These are phyloP conservation scores for Aristolochia contorta DNA, from an alignment of 164 flowering plant species.

Conservation along the genomic window DNA sequence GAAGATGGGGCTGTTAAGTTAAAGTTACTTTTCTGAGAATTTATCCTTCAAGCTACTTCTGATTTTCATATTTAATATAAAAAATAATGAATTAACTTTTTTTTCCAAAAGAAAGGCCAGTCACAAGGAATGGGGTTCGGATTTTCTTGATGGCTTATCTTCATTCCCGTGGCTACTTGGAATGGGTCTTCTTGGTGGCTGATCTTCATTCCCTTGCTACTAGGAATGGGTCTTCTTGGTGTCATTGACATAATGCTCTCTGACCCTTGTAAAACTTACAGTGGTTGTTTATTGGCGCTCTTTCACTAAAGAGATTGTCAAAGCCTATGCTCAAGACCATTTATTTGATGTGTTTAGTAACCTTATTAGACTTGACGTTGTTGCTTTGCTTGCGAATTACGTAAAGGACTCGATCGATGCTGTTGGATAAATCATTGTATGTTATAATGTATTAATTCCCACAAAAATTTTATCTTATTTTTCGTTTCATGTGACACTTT, in stretches of 20 bases:
- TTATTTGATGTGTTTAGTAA: conserved; percentile 65
- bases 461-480: too few relatives aligned
- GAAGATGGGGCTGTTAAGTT: neutral
- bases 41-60: too few relatives aligned
- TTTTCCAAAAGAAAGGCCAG: too few relatives aligned
- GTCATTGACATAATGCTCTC: conserved; percentile 66
- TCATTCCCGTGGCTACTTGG: too few relatives aligned
- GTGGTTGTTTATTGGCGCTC: conserved; percentile 60
- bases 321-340: conserved; percentile 75
- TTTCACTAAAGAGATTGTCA: conserved; percentile 57
- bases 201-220: conserved; percentile 8
- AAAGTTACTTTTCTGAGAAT: too few relatives aligned
- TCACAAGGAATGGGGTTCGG: too few relatives aligned
- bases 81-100: neutral
- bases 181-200: neutral
- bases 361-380: conserved; percentile 44
- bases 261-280: conserved; percentile 45
- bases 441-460: too few relatives aligned
- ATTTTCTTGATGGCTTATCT: too few relatives aligned
- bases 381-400: conserved; percentile 45
- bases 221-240: conserved; percentile 54
- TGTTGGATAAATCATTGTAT: conserved; percentile 54
- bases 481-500: too few relatives aligned
- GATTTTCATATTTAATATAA: too few relatives aligned
- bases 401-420: conserved; percentile 66